phyloP scores from a whole-genome alignment of 345 rosid species.

The Lagerstroemia speciosa region DNA sequence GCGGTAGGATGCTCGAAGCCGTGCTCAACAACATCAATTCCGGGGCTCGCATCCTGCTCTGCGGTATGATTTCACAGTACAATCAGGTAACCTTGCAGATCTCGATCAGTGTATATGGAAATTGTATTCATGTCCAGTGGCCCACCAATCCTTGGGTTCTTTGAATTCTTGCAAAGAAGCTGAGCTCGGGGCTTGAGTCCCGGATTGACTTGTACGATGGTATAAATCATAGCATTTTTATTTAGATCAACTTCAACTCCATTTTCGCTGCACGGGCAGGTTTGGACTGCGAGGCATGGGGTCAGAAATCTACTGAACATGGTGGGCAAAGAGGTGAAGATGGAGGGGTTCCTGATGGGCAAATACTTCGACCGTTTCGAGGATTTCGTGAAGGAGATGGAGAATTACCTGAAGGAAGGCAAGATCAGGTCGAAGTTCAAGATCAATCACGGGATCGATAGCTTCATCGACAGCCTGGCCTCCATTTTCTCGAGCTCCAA shows the following conservation, averaged over 20 bases:
- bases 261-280: slow-evolving; percentile 16
- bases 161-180: too few relatives aligned
- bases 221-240: too few relatives aligned
- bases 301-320: slow-evolving; percentile 35
- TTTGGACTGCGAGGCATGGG: slow-evolving; percentile 34
- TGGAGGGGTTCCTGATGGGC: slow-evolving; percentile 34
- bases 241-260: too few relatives aligned
- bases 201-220: too few relatives aligned
- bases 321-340: slow-evolving; percentile 38
- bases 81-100: slow-evolving; percentile 42
- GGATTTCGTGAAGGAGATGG: slow-evolving; percentile 26
- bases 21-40: slow-evolving; percentile 39
- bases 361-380: slow-evolving; percentile 19
- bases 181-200: too few relatives aligned
- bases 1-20: slow-evolving; percentile 46
- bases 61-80: slow-evolving; percentile 49
- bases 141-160: too few relatives aligned
- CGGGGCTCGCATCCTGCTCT: slow-evolving; percentile 22
- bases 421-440: slow-evolving; percentile 23
- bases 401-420: slow-evolving; percentile 21
- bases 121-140: too few relatives aligned
- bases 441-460: slow-evolving; percentile 27
- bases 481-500: slow-evolving; percentile 38
- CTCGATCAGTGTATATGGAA: too few relatives aligned
- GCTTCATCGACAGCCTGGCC: slow-evolving; percentile 28